These are phyloP conservation scores for Acephala macrosclerotiorum DNA, from an alignment of 2,329 filamentous ascomycete species.

Conservation along the genomic window DNA sequence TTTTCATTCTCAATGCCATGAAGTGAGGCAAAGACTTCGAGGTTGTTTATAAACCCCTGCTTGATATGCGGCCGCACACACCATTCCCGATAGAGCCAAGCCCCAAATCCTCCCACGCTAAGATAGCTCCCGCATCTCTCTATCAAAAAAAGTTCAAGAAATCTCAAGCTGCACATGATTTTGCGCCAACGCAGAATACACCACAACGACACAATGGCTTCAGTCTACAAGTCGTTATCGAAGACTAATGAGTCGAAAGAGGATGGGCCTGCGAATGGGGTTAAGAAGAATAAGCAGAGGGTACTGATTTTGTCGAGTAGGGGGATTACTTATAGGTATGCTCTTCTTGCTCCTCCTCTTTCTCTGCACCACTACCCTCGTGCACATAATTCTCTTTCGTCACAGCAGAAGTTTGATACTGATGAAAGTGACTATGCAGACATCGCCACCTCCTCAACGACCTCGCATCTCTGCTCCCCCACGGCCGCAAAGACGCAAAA, in stretches of 20 bases:
- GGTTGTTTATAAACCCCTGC: background rate
- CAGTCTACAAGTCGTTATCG: conserved; percentile 78
- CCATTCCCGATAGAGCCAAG: conserved; percentile 9
- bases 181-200: conserved; percentile 37
- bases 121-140: conserved; percentile 34
- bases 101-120: conserved; percentile 29
- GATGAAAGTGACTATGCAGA: conserved; percentile 55
- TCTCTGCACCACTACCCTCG: too few relatives aligned
- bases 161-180: conserved; percentile 22
- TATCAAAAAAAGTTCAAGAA: conserved; percentile 32
- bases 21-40: background rate
- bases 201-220: conserved; percentile 61
- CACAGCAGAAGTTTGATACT: too few relatives aligned
- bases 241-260: conserved; percentile 61
- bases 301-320: conserved; percentile 92
- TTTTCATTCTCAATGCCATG: background rate
- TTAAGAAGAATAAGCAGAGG: conserved; percentile 73
- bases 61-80: background rate
- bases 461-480: conserved; percentile 85
- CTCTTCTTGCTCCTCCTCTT: conserved; percentile 19
- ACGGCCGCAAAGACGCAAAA: conserved; percentile 93
- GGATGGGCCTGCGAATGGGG: conserved; percentile 56
- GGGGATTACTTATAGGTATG: conserved; percentile 85
- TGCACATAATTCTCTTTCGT: too few relatives aligned
- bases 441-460: conserved; percentile 95